Evolutionary conservation across 163 green algal species (phyloP), one percentile per base, ranked within the genome.

Genomic region (Dunaliella salina): DNA sequence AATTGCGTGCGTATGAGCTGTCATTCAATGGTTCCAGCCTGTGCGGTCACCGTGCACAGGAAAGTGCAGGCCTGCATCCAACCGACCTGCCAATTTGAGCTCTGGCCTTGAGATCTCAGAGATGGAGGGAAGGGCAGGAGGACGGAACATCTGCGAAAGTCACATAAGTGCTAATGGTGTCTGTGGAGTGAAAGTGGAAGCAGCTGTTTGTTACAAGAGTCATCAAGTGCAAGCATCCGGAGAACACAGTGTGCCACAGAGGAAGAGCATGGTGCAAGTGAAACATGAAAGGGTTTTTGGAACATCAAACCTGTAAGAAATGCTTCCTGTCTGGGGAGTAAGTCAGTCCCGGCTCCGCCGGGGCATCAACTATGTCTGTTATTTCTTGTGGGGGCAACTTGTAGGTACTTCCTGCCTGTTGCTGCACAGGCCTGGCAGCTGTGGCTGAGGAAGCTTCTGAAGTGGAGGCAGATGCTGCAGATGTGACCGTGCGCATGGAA

Each of bases 101-200:
- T 99, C 97, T 17, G 95, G 93, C 17, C 95, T 87, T 0, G 95
- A 92, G 75, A 99, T 94, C 82, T 99, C 96, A 46, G 87, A 90
- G 81, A 98, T 94, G 69, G 95, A 94, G 17, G 95, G 96, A 81
- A 96, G 89, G 24, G 91, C 86, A 13, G 94, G 91, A 17, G 96
- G 95, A 20, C 93, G 87, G 30, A 86, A 87, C 33, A 96, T 81
- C 84, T 98, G 92, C 80, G 97, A 88, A 82, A 97, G 91, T 15
- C 22, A 75, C 22, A 29, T 5, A 30, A 75, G 63, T 29, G 63
- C 22, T 29, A 75, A 29, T 26, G 22, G 63, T 75, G 18, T 26
- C 15, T 18, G 15, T 26, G 1, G 20, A 29, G 63, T 75, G 63
- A 75, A 75, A 75, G 63, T 12, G 22, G 63, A 75, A 29, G 24